A percentile compares a stretch with the other conserved stretches of the same genome.
Evolutionary conservation across 371 early-diverging fungal genomes (phyloP).

Genomic region (Mucor piriformis): DNA sequence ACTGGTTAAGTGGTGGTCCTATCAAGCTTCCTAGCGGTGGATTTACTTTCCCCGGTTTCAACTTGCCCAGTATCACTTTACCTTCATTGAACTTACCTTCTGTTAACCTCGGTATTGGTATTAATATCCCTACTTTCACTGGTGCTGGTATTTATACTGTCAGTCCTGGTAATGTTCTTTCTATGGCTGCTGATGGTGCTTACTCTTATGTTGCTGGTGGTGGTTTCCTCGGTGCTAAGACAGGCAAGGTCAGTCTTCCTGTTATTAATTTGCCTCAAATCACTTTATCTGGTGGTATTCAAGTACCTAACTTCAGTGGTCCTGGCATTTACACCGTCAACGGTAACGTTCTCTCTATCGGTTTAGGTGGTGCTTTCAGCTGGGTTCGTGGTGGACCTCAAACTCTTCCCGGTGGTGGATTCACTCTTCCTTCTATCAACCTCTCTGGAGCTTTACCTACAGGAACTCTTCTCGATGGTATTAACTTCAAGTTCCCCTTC

Average conservation of each 20-base stretch:
- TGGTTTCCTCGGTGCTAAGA: background rate
- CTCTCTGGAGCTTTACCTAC: background rate
- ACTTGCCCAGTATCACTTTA: constrained; percentile 3
- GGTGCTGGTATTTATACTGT: constrained; percentile 13
- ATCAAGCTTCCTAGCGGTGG: background rate
- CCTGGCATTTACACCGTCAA: background rate
- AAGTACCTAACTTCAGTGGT: constrained; percentile 4
- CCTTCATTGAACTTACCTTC: background rate
- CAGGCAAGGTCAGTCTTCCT: background rate
- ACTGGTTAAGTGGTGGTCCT: constrained; percentile 10
- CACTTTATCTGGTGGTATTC: background rate
- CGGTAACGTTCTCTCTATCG: background rate
- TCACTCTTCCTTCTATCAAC: background rate
- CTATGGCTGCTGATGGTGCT: background rate
- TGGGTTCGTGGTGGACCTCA: background rate
- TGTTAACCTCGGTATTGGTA: background rate
- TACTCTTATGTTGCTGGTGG: background rate
- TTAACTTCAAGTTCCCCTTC: background rate
- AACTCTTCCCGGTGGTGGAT: background rate
- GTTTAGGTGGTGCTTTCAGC: background rate
- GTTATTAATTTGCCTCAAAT: background rate
- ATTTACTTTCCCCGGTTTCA: constrained; percentile 3
- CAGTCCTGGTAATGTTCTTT: background rate
- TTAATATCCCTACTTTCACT: background rate
- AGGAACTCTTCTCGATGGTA: background rate